Evolutionary conservation across 768 basidiomycete species (phyloP).

Genomic region (Hortiboletus flavorubellus): DNA sequence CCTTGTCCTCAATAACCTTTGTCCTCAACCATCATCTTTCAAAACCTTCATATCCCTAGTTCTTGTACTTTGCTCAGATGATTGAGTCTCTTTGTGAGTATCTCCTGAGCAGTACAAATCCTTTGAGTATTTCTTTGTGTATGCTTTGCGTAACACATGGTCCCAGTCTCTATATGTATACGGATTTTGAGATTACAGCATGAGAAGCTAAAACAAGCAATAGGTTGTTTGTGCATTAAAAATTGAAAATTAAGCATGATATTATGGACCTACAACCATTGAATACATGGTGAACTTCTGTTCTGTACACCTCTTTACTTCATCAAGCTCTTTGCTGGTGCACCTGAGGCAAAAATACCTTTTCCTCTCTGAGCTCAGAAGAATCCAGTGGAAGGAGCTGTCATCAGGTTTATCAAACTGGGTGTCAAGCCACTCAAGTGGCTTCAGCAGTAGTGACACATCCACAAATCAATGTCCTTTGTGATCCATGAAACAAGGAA

Average conservation of each 20-base stretch:
- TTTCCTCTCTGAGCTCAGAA: neutral
- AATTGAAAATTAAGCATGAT: neutral
- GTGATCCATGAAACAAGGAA: no score
- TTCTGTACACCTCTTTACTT: neutral
- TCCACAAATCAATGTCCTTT: neutral
- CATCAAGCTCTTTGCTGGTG: neutral
- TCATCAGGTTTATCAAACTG: neutral
- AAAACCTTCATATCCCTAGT: no score
- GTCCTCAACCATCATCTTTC: no score
- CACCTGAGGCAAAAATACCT: neutral
- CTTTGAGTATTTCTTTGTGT: no score
- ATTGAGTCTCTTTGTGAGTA: no score
- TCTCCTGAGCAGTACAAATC: no score
- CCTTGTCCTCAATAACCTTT: no score
- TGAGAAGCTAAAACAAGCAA: no score
- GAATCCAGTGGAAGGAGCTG: neutral
- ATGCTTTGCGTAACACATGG: no score
- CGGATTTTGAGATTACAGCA: no score
- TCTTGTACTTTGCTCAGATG: no score
- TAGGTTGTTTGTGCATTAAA: neutral
- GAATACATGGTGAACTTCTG: neutral
- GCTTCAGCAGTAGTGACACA: neutral
- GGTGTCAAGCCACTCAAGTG: slow-evolving; percentile 6
- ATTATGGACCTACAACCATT: neutral
- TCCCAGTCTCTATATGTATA: no score